A percentile compares a stretch with the other conserved stretches of the same genome.
Conservation (phyloP, 2,329 filamentous ascomycete genomes). For the Epichloe aotearoae region DNA sequence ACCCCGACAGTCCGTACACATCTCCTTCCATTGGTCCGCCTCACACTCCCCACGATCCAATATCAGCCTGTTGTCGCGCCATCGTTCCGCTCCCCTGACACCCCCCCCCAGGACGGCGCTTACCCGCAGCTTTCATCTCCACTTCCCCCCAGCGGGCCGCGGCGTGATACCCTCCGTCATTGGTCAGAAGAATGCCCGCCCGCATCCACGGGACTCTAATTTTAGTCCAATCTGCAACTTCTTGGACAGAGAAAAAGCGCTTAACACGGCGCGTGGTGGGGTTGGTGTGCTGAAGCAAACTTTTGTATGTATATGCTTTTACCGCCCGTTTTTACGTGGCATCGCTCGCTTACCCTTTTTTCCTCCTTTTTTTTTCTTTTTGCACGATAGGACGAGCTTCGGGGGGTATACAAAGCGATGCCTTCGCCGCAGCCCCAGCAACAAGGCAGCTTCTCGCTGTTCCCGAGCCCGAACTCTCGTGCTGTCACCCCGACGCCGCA, state of each 20-base stretch:
- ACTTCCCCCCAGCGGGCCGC: background rate
- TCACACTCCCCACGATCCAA: too few relatives aligned
- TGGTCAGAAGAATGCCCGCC: background rate
- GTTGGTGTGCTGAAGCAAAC: too few relatives aligned
- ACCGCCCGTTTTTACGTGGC: too few relatives aligned
- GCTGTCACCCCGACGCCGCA: background rate
- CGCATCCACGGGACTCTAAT: background rate
- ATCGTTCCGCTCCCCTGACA: background rate
- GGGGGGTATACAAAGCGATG: background rate
- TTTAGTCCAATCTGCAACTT: background rate
- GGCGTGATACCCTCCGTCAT: slow-evolving; percentile 1
- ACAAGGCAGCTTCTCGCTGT: too few relatives aligned
- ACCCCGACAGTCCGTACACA: too few relatives aligned
- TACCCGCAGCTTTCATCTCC: too few relatives aligned
- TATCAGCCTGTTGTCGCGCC: too few relatives aligned
- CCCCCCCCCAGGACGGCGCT: too few relatives aligned
- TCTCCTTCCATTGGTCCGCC: too few relatives aligned
- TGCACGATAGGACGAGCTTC: background rate
- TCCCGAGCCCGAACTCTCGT: background rate
- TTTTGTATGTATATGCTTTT: too few relatives aligned
- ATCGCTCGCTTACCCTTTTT: too few relatives aligned
- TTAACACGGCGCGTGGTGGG: background rate
- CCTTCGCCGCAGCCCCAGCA: background rate
- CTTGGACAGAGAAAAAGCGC: background rate
- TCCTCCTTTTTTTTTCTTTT: background rate